Base-by-base conservation (phyloP, 805 yeast genomes). In the Priceomyces carsonii region DNA sequence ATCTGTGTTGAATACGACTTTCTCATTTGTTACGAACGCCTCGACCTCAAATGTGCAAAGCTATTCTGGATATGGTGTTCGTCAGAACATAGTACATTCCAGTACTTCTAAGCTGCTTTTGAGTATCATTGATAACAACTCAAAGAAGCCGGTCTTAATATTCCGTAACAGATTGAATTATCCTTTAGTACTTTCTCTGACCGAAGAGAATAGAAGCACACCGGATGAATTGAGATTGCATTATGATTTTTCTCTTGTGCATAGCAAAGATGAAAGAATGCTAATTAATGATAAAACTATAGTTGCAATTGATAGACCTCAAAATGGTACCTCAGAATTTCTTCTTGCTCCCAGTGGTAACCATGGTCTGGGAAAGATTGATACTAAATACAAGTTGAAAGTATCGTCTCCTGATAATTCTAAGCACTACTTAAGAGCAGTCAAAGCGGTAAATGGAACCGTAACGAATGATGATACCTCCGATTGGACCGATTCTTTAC, bases 51-150 rank as follows among this genome's bases (percentile, higher is more conserved):
- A 71, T 38, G 50, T 69, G 13, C 74, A 70, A 39, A 27, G 46
- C 5, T 61, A 75, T 35, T 22, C 45, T 1, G 43, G 57, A 17
- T 59, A 43, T 42, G 83, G 80, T 21, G 63, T 63, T 26, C 23
- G 42, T 2, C 79, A 75, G 49, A 48, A 42, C 6, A 18, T 59
- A 5, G 59, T 51, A 7, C 60, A 59, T 35, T 39, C 31, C 8
- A 61, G 62, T 3, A 34, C 29, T 16, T 42, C 51, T 3, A 10
- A 12, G 10, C 44, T 51, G 28, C 48, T 59, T 3, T 49, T 53
- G 19, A 40, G 55, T 4, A 39, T 53, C 10, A 32, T 45, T 32
- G 63, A 55, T 40, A 42, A 43, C 17, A 43, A 26, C 27, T 18
- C 34, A 25, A 29, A 26, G 2, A 32, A 48, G 5, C 44, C 47